Conservation (phyloP, 352 stramenopile genomes). For the Pythium rishiriense region DNA sequence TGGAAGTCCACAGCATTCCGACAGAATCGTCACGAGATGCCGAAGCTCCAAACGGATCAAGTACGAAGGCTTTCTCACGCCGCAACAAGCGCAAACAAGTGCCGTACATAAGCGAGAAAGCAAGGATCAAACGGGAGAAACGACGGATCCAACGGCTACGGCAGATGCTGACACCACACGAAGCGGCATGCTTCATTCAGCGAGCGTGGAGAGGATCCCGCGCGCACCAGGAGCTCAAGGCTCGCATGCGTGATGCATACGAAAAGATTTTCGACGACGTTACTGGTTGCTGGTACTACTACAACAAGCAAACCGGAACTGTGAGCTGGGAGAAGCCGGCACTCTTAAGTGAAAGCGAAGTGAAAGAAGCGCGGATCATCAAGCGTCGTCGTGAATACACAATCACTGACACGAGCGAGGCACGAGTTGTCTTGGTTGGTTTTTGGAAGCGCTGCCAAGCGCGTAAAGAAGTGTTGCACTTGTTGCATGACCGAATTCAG, state of each 20-base stretch:
- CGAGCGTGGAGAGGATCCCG: constrained; percentile 42
- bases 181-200: constrained; percentile 59
- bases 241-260: constrained; percentile 52
- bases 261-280: constrained; percentile 74
- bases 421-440: constrained; percentile 37
- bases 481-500: constrained; percentile 54
- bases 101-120: constrained; percentile 50
- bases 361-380: constrained; percentile 39
- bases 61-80: constrained; percentile 14
- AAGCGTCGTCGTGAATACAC: constrained; percentile 46
- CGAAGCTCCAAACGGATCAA: not conserved
- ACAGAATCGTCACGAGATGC: constrained; percentile 16
- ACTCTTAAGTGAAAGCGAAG: constrained; percentile 44
- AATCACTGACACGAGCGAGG: constrained; percentile 47
- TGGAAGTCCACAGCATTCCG: constrained; percentile 36
- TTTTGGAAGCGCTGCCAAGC: constrained; percentile 50
- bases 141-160: constrained; percentile 58
- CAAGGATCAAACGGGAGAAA: constrained; percentile 62
- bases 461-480: constrained; percentile 43
- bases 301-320: constrained; percentile 67
- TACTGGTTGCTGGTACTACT: constrained; percentile 72
- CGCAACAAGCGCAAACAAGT: constrained; percentile 22
- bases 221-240: constrained; percentile 40
- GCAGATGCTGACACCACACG: constrained; percentile 46
- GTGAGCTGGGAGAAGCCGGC: constrained; percentile 68